phyloP scores from a whole-genome alignment of 108 stramenopile genomes.

The Cyclostephanos invisitatus region DNA sequence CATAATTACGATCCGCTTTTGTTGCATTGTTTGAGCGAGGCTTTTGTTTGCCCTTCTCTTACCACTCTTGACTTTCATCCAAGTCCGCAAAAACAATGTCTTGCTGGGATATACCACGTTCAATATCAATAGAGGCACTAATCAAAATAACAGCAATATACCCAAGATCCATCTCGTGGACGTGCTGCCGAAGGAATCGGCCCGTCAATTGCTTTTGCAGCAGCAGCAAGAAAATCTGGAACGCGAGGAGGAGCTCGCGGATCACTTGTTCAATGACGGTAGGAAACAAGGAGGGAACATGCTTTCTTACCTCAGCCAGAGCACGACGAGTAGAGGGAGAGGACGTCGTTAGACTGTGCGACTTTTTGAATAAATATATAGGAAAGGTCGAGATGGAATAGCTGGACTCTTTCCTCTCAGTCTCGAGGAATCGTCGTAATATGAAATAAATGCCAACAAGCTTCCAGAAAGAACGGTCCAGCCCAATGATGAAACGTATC shows the following conservation, averaged over 20 bases:
- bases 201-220: constrained; percentile 52
- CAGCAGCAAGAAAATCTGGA: constrained; percentile 54
- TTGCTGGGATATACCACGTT: constrained; percentile 40
- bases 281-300: constrained; percentile 33
- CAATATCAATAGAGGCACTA: not conserved
- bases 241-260: constrained; percentile 59
- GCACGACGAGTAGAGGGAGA: constrained; percentile 38
- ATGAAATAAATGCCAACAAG: too few species aligned
- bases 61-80: not conserved
- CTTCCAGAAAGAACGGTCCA: too few species aligned
- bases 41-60: too few species aligned
- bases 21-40: not conserved
- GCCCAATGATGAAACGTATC: too few species aligned
- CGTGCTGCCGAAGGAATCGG: constrained; percentile 55
- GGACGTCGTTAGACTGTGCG: constrained; percentile 28
- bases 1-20: not conserved
- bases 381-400: not conserved
- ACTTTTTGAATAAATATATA: not conserved
- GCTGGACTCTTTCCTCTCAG: too few species aligned
- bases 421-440: too few species aligned
- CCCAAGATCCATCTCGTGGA: constrained; percentile 36
- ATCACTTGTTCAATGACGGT: constrained; percentile 59
- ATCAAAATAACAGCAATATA: not conserved
- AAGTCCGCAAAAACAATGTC: constrained; percentile 41
- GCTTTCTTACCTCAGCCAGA: constrained; percentile 25